These are phyloP conservation scores for Rhizopogon vesiculosus DNA, from an alignment of 768 basidiomycete species.

Conservation along the genomic window DNA sequence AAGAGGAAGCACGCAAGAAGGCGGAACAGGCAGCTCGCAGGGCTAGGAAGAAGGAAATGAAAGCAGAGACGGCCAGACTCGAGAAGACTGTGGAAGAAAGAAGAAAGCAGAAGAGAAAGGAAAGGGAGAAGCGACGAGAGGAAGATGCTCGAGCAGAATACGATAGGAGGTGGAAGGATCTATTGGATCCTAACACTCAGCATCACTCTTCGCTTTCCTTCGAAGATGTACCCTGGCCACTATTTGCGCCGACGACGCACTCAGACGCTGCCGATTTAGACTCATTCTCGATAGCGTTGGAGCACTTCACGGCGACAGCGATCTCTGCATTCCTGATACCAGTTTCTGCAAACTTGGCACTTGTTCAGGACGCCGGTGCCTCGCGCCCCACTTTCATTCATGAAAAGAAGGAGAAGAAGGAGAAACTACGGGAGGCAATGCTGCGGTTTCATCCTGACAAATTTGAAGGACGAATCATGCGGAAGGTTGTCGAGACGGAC, in stretches of 20 bases:
- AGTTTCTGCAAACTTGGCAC: background rate
- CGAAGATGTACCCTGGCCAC: constrained; percentile 72
- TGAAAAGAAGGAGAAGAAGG: constrained; percentile 47
- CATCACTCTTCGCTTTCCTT: constrained; percentile 37
- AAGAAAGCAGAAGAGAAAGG: constrained; percentile 42
- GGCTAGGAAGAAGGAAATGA: constrained; percentile 49
- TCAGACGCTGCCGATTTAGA: constrained; percentile 14
- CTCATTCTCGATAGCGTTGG: constrained; percentile 20
- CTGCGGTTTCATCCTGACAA: constrained; percentile 80
- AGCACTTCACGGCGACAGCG: constrained; percentile 51
- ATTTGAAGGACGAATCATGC: constrained; percentile 71
- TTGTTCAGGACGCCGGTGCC: background rate
- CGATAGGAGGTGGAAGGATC: constrained; percentile 51
- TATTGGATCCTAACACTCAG: constrained; percentile 30
- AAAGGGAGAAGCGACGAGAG: constrained; percentile 38
- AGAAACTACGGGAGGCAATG: constrained; percentile 62
- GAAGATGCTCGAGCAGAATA: constrained; percentile 49
- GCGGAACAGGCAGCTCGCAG: constrained; percentile 48
- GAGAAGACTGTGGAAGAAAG: constrained; percentile 51
- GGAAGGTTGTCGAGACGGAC: constrained; percentile 42
- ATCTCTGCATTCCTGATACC: constrained; percentile 57
- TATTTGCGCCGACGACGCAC: constrained; percentile 30
- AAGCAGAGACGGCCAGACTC: constrained; percentile 46
- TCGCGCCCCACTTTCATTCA: constrained; percentile 15
- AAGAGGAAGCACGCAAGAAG: constrained; percentile 53